phyloP scores from a whole-genome alignment of 2,329 filamentous ascomycete genomes.

The Emmonsiellopsis sp. region DNA sequence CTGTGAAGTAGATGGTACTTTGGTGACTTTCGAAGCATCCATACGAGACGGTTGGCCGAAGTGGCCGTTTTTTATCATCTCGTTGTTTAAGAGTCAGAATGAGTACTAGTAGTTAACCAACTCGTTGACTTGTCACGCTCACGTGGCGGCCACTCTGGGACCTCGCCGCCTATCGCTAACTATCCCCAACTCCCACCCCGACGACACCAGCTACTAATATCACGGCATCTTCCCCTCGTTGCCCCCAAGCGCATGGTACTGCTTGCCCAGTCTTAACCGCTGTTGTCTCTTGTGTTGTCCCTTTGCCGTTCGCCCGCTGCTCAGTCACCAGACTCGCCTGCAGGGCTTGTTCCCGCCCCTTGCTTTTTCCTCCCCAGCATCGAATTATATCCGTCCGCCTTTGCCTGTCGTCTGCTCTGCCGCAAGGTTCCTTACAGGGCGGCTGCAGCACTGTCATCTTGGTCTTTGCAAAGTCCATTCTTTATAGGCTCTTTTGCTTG shows the following conservation, averaged over 20 bases:
- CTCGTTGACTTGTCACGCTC: background rate
- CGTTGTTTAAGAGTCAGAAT: background rate
- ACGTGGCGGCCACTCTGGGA: background rate
- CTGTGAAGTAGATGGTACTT: too few relatives aligned
- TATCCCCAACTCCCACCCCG: too few relatives aligned
- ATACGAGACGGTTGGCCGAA: background rate
- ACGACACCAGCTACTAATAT: background rate
- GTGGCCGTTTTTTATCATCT: background rate
- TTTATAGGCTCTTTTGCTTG: background rate
- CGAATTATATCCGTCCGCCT: background rate
- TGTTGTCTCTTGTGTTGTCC: slow-evolving; percentile 7
- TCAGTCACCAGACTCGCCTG: slow-evolving; percentile 7
- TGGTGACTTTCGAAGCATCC: too few relatives aligned
- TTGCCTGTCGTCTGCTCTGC: background rate
- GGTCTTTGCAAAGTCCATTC: background rate
- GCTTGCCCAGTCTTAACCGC: background rate
- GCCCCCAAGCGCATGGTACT: background rate
- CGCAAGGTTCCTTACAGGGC: background rate
- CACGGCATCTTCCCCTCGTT: background rate
- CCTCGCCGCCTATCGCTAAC: background rate
- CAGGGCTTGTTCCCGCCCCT: background rate
- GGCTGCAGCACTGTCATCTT: background rate
- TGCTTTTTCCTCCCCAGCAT: background rate
- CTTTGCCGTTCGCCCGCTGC: slow-evolving; percentile 4
- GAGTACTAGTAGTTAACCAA: background rate